Evolutionary conservation across 1,284 basidiomycete genomes (phyloP).

Genomic region (Ustilago shanxiensis): DNA sequence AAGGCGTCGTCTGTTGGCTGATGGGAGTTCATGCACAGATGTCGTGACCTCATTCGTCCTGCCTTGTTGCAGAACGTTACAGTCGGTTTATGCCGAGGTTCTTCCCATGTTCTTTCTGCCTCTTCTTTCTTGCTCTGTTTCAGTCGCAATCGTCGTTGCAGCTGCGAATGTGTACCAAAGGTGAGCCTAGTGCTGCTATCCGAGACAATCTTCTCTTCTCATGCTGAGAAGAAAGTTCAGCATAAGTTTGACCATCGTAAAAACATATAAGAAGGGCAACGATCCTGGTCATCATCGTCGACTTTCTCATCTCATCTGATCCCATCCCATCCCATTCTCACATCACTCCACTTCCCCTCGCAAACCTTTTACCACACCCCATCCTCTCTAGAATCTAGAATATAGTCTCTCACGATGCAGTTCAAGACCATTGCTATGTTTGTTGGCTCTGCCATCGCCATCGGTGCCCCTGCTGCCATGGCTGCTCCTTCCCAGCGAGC

Average conservation of each 20-base stretch:
- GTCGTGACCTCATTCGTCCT: conserved; percentile 3
- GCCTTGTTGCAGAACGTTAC: not conserved
- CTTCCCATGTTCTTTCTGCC: not conserved
- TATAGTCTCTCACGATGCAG: conserved; percentile 42
- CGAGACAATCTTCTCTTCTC: not conserved
- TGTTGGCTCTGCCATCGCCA: conserved; percentile 19
- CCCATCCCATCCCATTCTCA: not conserved
- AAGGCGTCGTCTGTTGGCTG: not conserved
- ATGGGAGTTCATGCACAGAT: not conserved
- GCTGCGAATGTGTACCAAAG: not conserved
- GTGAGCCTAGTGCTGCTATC: not conserved
- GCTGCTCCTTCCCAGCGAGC: conserved; percentile 18
- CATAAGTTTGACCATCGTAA: not conserved
- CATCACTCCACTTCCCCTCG: not conserved
- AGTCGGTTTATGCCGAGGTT: not conserved
- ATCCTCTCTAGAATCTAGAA: conserved; percentile 1
- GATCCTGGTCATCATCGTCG: not conserved
- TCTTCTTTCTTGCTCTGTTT: too few relatives aligned
- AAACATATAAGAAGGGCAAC: conserved; percentile 1
- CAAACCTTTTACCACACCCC: not conserved
- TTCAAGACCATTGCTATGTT: conserved; percentile 33
- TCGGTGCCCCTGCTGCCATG: conserved; percentile 22
- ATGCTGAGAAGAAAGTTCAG: not conserved
- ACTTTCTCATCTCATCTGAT: not conserved
- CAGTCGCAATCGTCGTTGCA: conserved; percentile 7